Evolutionary conservation across 2,329 filamentous ascomycete genomes (phyloP).

Genomic region (Westerdykella sp.): DNA sequence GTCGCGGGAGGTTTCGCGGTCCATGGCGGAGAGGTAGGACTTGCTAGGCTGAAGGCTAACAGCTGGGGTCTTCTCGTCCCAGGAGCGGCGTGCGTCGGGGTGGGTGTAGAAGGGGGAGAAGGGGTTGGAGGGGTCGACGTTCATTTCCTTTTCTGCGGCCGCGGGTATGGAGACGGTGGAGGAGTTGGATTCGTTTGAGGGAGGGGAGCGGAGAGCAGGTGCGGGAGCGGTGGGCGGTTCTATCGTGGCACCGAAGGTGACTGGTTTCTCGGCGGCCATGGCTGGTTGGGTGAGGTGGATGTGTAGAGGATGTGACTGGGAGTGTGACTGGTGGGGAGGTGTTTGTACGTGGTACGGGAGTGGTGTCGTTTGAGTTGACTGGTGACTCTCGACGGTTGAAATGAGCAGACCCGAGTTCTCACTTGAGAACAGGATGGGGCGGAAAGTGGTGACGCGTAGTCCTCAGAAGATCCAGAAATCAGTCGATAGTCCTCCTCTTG

Average conservation of each 20-base stretch:
- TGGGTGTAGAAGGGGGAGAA: conserved; percentile 46
- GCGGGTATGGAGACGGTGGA: conserved; percentile 33
- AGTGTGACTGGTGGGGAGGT: no score
- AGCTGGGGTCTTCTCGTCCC: conserved; percentile 20
- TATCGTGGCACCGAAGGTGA: conserved; percentile 42
- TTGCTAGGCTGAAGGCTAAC: conserved; percentile 21
- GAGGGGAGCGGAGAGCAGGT: conserved; percentile 24
- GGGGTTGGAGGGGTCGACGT: conserved; percentile 34
- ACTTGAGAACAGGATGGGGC: no score
- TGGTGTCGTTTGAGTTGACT: no score
- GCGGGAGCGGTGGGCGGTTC: conserved; percentile 21
- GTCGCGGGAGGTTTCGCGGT: conserved; percentile 33
- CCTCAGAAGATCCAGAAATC: no score
- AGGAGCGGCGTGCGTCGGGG: conserved; percentile 39
- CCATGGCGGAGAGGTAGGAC: conserved; percentile 27
- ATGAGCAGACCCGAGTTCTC: no score
- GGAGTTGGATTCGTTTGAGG: conserved; percentile 29
- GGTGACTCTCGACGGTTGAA: no score
- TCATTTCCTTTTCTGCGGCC: conserved; percentile 22
- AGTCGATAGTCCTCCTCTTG: no score
- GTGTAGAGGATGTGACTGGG: no score
- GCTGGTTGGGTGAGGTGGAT: not conserved
- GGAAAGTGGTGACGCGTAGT: no score
- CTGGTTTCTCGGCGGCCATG: conserved; percentile 26
- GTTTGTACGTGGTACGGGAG: no score